Evolutionary conservation across 495 filamentous ascomycete genomes (phyloP), one percentile per base, ranked within the genome.

Genomic region (Beverwykella pulmonaria): DNA sequence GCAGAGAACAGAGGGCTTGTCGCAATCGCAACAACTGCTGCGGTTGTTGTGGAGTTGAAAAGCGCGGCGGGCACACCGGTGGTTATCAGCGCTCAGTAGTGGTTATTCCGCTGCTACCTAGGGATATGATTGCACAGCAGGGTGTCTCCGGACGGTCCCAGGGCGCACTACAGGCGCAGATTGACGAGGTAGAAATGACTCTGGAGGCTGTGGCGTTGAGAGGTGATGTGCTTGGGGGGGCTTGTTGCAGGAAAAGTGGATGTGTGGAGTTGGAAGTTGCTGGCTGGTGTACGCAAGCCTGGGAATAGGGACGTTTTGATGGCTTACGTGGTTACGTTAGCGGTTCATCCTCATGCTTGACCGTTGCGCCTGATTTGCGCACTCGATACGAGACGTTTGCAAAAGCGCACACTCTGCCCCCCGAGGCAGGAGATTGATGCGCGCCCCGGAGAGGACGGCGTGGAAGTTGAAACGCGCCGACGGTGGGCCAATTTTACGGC

Each of bases 151-250:
- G 39, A 44, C 39, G 39, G 39, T 52, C 10, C 20, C 26, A 23
- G 25, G 52, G 52, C 7, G 29, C 26, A 34, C 52, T 20, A 27
- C 52, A 54, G 52, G 17, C 39, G 39, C 39, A 44, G 39, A 54
- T 54, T 32, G 32, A 34, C 22, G 44, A 49, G 22, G 56, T 29
- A 22, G 56, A 48, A 59, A 47, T 59, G 56, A 12, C 56, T 15
- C 5, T 22, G 14, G n/a, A 29, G 19, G 36, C 39, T 20, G 56
- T 29, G 41, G 53, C 41, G 53, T 57, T 57, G 30, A 44, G 30
- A 9, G 19, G 49, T n/a, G n/a, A n/a, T n/a, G n/a, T n/a, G n/a
- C n/a, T n/a, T 26, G 9, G 26, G 25, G 12, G 15, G 32, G 27
- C 22, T 17, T 15, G 52, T 26, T 25, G 48, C 48, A 52, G 48